Conservation (phyloP, 345 rosid genomes). For the Hypericum androsaemum region DNA sequence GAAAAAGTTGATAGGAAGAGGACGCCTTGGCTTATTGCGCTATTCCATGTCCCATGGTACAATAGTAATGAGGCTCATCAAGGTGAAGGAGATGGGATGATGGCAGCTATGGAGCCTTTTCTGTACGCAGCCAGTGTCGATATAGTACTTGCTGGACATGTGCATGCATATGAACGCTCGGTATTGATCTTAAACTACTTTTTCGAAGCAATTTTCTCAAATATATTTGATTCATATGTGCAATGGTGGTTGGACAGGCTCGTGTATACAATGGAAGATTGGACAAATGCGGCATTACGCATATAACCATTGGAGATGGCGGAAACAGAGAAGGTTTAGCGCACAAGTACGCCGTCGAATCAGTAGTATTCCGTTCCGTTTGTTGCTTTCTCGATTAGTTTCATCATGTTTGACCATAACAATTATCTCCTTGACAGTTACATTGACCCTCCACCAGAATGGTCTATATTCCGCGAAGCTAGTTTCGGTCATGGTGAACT, state of each 20-base stretch:
- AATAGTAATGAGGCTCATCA: slow-evolving; percentile 83
- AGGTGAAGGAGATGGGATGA: slow-evolving; percentile 74
- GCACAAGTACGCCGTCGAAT: slow-evolving; percentile 34
- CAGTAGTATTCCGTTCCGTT: too few relatives aligned
- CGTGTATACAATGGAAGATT: slow-evolving; percentile 58
- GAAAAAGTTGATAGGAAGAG: slow-evolving; percentile 61
- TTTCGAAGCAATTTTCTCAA: background rate
- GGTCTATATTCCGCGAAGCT: slow-evolving; percentile 96
- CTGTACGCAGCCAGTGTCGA: slow-evolving; percentile 74
- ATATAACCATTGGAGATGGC: slow-evolving; percentile 89
- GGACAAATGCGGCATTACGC: slow-evolving; percentile 68
- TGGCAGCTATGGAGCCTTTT: slow-evolving; percentile 77
- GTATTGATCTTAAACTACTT: slow-evolving; percentile 27
- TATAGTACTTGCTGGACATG: slow-evolving; percentile 71
- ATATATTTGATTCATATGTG: background rate
- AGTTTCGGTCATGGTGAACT: slow-evolving; percentile 97
- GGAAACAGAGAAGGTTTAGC: slow-evolving; percentile 95
- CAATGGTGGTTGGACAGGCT: slow-evolving; percentile 33
- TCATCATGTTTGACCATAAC: too few relatives aligned
- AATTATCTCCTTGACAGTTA: slow-evolving; percentile 25
- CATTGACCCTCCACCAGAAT: slow-evolving; percentile 58
- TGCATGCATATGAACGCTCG: slow-evolving; percentile 93
- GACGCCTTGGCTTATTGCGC: slow-evolving; percentile 85
- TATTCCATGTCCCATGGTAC: slow-evolving; percentile 91
- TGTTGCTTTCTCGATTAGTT: too few relatives aligned